Evolutionary conservation across 2,329 filamentous ascomycete species (phyloP).

Genomic region (Aspergillus fischeri): DNA sequence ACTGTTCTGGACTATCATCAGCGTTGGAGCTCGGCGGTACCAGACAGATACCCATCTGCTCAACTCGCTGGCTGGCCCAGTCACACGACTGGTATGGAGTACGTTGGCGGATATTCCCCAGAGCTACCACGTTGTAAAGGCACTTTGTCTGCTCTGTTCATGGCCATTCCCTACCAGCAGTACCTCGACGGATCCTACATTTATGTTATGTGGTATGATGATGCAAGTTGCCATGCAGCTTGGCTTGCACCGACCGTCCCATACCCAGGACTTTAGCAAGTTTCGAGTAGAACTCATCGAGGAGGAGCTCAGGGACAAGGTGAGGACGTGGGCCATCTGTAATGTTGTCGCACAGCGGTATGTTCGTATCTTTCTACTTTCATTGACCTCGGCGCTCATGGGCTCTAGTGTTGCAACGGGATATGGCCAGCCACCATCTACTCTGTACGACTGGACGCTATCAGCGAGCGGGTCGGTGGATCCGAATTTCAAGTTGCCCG

Average conservation of each 20-base stretch:
- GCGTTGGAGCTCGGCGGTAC: constrained; percentile 59
- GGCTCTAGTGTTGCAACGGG: constrained; percentile 57
- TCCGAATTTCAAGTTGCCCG: constrained; percentile 48
- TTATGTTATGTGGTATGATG: constrained; percentile 63
- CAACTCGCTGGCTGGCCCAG: constrained; percentile 48
- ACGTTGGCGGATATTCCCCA: constrained; percentile 59
- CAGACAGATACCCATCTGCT: constrained; percentile 52
- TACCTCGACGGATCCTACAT: constrained; percentile 61
- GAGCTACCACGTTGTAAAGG: constrained; percentile 62
- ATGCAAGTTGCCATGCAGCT: constrained; percentile 66
- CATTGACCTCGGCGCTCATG: neutral
- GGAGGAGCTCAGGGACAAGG: constrained; percentile 60
- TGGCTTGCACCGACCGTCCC: constrained; percentile 60
- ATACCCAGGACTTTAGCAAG: constrained; percentile 55
- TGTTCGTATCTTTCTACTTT: constrained; percentile 10
- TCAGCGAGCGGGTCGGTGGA: constrained; percentile 42
- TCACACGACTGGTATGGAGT: constrained; percentile 58
- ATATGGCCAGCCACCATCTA: constrained; percentile 63
- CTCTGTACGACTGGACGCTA: constrained; percentile 57
- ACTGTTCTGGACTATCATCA: constrained; percentile 65
- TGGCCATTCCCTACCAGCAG: constrained; percentile 63
- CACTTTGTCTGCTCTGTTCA: constrained; percentile 59
- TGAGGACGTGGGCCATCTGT: constrained; percentile 64
- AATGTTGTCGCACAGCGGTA: constrained; percentile 65
- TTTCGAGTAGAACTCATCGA: constrained; percentile 53